Evolutionary conservation across 371 early-diverging fungal species (phyloP).

Genomic region (Syncephalastrum sp.): DNA sequence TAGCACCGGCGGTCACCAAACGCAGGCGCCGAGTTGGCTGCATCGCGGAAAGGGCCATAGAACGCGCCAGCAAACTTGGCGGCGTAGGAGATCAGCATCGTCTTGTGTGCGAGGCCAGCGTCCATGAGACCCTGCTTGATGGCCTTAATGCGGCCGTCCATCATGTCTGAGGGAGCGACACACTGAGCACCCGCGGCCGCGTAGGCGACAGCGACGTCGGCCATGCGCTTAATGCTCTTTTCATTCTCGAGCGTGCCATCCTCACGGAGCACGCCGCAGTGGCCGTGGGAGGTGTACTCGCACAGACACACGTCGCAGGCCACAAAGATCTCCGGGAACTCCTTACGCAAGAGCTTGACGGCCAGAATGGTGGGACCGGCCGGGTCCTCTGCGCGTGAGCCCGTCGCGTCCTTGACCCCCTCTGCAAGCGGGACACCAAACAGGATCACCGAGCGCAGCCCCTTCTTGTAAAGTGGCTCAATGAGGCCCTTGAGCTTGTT

Average conservation of each 20-base stretch:
- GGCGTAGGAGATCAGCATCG: conserved; percentile 90
- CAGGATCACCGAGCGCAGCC: conserved; percentile 82
- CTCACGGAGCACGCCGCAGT: conserved; percentile 84
- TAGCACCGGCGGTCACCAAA: conserved; percentile 94
- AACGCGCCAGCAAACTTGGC: conserved; percentile 94
- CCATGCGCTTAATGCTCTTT: conserved; percentile 75
- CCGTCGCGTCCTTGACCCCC: conserved; percentile 72
- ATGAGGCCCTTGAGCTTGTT: conserved; percentile 74
- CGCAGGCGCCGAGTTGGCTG: conserved; percentile 88
- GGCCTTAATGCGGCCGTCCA: conserved; percentile 93
- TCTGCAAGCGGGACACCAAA: conserved; percentile 93
- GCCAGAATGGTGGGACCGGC: conserved; percentile 87
- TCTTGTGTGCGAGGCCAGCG: conserved; percentile 74
- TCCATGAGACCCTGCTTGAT: conserved; percentile 83
- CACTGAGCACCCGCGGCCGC: conserved; percentile 87
- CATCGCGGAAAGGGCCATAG: conserved; percentile 98
- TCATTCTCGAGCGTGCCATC: conserved; percentile 86
- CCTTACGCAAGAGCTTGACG: conserved; percentile 69
- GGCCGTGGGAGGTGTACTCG: conserved; percentile 95
- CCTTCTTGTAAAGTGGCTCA: conserved; percentile 83
- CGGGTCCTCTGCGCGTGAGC: conserved; percentile 84
- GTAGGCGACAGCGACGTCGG: conserved; percentile 84
- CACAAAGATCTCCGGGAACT: conserved; percentile 83
- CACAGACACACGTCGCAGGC: conserved; percentile 97
- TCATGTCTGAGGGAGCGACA: conserved; percentile 97